Percentiles rank a stretch among this genome's conserved stretches.
Evolutionary conservation across 768 basidiomycete species (phyloP).

Genomic region (Mycena epipterygia): DNA sequence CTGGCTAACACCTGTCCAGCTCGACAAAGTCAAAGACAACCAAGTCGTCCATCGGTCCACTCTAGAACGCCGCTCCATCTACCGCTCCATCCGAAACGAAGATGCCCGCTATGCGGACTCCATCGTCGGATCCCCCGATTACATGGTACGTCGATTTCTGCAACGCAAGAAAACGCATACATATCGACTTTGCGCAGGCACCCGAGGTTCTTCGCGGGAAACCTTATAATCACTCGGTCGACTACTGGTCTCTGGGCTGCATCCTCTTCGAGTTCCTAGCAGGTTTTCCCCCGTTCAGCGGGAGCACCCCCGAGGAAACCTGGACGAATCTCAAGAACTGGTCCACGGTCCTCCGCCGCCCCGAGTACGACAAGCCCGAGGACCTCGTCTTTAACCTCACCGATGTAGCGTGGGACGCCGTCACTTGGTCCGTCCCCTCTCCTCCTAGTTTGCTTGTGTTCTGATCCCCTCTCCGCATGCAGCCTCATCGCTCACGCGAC

Average conservation of each 20-base stretch:
- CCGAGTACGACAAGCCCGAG: conserved; percentile 95
- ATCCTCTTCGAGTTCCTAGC: conserved; percentile 98
- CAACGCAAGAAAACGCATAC: background rate
- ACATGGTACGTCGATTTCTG: conserved; percentile 73
- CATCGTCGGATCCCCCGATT: conserved; percentile 97
- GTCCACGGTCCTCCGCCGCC: conserved; percentile 91
- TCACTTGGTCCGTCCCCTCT: conserved; percentile 73
- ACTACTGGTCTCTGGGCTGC: conserved; percentile 98
- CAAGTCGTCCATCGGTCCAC: conserved; percentile 92
- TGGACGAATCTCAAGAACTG: conserved; percentile 99
- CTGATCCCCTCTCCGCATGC: background rate
- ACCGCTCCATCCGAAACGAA: conserved; percentile 90
- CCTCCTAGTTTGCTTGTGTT: background rate
- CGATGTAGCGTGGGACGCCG: conserved; percentile 94
- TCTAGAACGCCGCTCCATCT: conserved; percentile 93
- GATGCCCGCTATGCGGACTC: conserved; percentile 97
- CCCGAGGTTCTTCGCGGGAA: conserved; percentile 94
- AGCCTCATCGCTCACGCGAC: conserved; percentile 92
- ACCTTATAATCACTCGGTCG: conserved; percentile 95
- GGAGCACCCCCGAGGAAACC: conserved; percentile 95
- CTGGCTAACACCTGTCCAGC: conserved; percentile 56
- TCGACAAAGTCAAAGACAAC: conserved; percentile 97
- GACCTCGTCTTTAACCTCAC: conserved; percentile 97
- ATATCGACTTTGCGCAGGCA: conserved; percentile 55
- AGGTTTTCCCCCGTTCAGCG: conserved; percentile 98